Conservation (phyloP, 2,329 filamentous ascomycete species). For the Colletotrichum shisoi region DNA sequence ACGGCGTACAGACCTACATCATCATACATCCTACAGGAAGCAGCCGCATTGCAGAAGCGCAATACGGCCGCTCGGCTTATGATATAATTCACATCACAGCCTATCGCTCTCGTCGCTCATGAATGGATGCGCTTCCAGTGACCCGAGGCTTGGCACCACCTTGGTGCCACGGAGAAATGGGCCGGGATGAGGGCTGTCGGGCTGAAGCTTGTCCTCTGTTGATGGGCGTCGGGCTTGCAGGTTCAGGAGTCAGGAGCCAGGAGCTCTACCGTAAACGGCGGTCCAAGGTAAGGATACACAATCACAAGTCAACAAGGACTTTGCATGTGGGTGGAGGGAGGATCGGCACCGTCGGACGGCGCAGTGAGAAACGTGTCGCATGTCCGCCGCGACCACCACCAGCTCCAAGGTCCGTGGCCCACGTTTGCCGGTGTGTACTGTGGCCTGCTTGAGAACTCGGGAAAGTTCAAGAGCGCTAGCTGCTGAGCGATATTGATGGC, state of each 20-base stretch:
- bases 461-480: slow-evolving; percentile 5
- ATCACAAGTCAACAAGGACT: slow-evolving; percentile 13
- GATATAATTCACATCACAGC: slow-evolving; percentile 26
- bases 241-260: neutral
- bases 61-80: slow-evolving; percentile 8
- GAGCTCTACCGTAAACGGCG: slow-evolving; percentile 1
- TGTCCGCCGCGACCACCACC: slow-evolving; percentile 2
- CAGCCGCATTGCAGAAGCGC: neutral
- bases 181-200: slow-evolving; percentile 31
- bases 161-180: slow-evolving; percentile 4
- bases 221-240: slow-evolving; percentile 24
- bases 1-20: slow-evolving; percentile 5
- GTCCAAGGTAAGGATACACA: neutral
- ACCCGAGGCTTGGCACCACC: slow-evolving; percentile 32
- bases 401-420: neutral
- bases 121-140: slow-evolving; percentile 11
- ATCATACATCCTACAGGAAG: neutral
- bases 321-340: slow-evolving; percentile 34
- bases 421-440: slow-evolving; percentile 1
- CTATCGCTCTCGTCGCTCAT: neutral
- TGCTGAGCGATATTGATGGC: neutral
- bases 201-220: slow-evolving; percentile 33
- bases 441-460: neutral
- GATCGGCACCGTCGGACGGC: slow-evolving; percentile 29
- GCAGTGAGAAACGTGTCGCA: slow-evolving; percentile 34